Percentiles rank a stretch among this genome's conserved stretches.
These are phyloP conservation scores for Leccinum disarticulatum DNA, from an alignment of 768 basidiomycete species.

Conservation along the genomic window DNA sequence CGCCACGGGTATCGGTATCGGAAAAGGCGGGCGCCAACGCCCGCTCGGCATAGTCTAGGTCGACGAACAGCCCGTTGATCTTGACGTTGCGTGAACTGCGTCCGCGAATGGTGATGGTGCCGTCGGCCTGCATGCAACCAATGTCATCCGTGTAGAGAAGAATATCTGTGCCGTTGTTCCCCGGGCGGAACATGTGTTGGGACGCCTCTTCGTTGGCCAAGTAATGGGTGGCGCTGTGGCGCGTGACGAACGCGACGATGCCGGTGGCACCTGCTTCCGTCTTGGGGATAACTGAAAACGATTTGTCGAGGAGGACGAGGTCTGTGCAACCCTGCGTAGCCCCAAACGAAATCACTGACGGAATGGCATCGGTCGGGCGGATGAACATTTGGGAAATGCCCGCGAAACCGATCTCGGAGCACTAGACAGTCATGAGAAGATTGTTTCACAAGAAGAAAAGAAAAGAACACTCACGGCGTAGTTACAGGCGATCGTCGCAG, in stretches of 20 bases:
- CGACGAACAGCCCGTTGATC: constrained; percentile 30
- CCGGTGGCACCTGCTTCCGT: constrained; percentile 25
- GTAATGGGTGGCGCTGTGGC: constrained; percentile 29
- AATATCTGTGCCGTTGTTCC: constrained; percentile 19
- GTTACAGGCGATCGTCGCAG: constrained; percentile 31
- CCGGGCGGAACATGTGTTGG: constrained; percentile 29
- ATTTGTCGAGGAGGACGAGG: constrained; percentile 28
- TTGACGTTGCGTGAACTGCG: constrained; percentile 33
- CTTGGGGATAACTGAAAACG: constrained; percentile 22
- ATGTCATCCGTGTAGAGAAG: constrained; percentile 33
- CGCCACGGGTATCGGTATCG: constrained; percentile 3
- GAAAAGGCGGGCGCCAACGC: constrained; percentile 26
- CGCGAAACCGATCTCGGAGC: constrained; percentile 33
- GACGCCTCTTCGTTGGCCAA: constrained; percentile 28
- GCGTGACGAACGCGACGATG: constrained; percentile 28
- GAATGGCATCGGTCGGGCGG: constrained; percentile 25
- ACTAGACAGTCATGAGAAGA: constrained; percentile 14
- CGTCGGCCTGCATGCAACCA: constrained; percentile 28
- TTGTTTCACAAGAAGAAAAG: background rate
- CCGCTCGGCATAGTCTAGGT: constrained; percentile 30
- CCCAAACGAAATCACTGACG: constrained; percentile 27
- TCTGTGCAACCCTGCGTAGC: constrained; percentile 30
- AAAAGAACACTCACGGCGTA: constrained; percentile 23
- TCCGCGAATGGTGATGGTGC: constrained; percentile 27
- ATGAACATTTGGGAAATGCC: constrained; percentile 33